Evolutionary conservation across 176 grass and related monocot species (phyloP).

Genomic region (Chrysopogon serrulatus): DNA sequence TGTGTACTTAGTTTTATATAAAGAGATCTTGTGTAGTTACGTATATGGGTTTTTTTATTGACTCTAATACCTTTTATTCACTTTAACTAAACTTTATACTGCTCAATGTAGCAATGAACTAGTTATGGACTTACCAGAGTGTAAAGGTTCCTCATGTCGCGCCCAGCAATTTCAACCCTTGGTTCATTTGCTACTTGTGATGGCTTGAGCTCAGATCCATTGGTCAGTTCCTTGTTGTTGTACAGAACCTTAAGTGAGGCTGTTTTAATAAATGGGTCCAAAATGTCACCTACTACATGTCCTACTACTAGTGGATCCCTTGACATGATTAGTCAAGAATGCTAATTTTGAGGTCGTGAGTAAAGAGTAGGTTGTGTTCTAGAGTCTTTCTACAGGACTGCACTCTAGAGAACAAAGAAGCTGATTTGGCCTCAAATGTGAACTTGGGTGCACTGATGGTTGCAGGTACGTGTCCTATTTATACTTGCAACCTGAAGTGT

Average conservation of each 20-base stretch:
- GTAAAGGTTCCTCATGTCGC: constrained; percentile 65
- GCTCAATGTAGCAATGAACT: constrained; percentile 9
- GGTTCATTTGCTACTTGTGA: constrained; percentile 71
- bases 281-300: constrained; percentile 86
- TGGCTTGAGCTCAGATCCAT: constrained; percentile 87
- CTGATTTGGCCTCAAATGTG: constrained; percentile 31
- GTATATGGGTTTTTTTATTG: not conserved
- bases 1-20: constrained; percentile 5
- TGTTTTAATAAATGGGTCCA: constrained; percentile 82
- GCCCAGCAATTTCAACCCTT: constrained; percentile 61
- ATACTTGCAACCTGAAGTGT: constrained; percentile 56
- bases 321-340: constrained; percentile 53
- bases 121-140: constrained; percentile 72
- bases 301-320: constrained; percentile 91
- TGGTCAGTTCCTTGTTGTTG: constrained; percentile 80
- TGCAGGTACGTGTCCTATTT: constrained; percentile 54
- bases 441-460: constrained; percentile 41
- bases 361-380: constrained; percentile 12
- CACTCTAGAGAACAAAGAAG: constrained; percentile 1
- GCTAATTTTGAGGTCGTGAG: constrained; percentile 6
- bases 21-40: not conserved
- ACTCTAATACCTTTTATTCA: not conserved
- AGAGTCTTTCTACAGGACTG: constrained; percentile 13
- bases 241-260: constrained; percentile 67
- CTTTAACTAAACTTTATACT: not conserved